A percentile compares a stretch with the other conserved stretches of the same genome.
These are phyloP conservation scores for Aspergillus kassunensis DNA, from an alignment of 495 filamentous ascomycete species.

Conservation along the genomic window DNA sequence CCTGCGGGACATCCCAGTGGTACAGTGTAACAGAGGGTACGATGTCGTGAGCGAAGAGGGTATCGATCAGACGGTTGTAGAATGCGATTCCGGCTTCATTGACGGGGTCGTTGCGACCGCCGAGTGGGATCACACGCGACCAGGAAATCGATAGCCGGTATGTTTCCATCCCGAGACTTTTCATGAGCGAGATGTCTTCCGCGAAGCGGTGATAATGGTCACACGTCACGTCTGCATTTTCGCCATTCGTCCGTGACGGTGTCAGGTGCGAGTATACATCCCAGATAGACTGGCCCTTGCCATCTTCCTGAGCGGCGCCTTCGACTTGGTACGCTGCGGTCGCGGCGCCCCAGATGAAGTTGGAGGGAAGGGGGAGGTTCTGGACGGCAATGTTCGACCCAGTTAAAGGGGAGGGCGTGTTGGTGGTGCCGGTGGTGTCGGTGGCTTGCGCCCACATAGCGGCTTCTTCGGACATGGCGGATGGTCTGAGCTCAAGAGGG, in stretches of 20 bases:
- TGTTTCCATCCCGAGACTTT: slow-evolving; percentile 52
- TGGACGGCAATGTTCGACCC: too few relatives aligned
- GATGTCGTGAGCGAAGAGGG: slow-evolving; percentile 33
- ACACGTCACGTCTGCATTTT: slow-evolving; percentile 60
- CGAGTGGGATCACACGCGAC: slow-evolving; percentile 60
- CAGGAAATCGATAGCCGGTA: slow-evolving; percentile 71
- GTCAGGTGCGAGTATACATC: slow-evolving; percentile 65
- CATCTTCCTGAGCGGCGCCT: slow-evolving; percentile 57
- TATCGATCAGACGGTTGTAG: slow-evolving; percentile 39
- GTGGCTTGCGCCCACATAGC: too few relatives aligned
- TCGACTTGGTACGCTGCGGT: slow-evolving; percentile 75
- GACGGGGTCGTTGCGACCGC: slow-evolving; percentile 27
- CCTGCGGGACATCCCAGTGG: slow-evolving; percentile 47
- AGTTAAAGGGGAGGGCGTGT: too few relatives aligned
- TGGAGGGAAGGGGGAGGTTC: slow-evolving; percentile 46
- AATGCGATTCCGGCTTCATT: slow-evolving; percentile 38
- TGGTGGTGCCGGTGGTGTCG: too few relatives aligned
- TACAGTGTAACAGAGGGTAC: slow-evolving; percentile 42
- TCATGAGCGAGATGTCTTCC: slow-evolving; percentile 64
- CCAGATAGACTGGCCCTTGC: slow-evolving; percentile 66
- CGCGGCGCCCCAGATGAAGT: slow-evolving; percentile 73
- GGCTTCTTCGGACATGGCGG: too few relatives aligned
- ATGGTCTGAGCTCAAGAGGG: too few relatives aligned
- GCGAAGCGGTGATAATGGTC: slow-evolving; percentile 64
- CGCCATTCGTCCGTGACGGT: slow-evolving; percentile 51